Conservation (phyloP, 371 early-diverging fungal species). For the Rhizopus microsporus region DNA sequence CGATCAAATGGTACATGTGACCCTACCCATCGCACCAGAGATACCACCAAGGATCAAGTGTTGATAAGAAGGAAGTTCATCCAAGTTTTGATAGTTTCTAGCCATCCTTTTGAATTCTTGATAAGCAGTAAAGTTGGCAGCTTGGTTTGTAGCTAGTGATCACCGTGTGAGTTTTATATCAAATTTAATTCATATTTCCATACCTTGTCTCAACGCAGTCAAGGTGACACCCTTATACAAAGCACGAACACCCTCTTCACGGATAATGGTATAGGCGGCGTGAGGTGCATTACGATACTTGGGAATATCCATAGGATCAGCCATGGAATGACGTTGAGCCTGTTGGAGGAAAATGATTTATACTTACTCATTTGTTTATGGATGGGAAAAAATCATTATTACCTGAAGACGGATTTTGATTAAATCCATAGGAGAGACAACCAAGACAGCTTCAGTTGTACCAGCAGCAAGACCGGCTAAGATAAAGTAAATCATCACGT, state of each 20-base stretch:
- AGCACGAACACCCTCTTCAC: constrained; percentile 90
- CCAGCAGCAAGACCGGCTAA: constrained; percentile 95
- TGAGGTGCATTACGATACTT: constrained; percentile 96
- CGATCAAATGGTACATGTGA: constrained; percentile 2
- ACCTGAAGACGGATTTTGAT: constrained; percentile 94
- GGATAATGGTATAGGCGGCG: constrained; percentile 88
- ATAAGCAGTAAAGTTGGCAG: constrained; percentile 97
- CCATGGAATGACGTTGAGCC: constrained; percentile 94
- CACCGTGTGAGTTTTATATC: neutral
- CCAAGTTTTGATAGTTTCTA: constrained; percentile 67
- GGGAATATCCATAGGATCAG: constrained; percentile 95
- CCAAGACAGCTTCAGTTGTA: constrained; percentile 92
- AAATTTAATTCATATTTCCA: neutral
- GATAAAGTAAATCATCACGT: neutral
- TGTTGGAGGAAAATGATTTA: neutral
- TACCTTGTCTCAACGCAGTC: constrained; percentile 93
- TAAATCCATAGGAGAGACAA: constrained; percentile 98
- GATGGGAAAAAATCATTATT: constrained; percentile 5
- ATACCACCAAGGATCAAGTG: constrained; percentile 89
- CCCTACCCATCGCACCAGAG: constrained; percentile 89
- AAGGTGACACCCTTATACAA: constrained; percentile 94
- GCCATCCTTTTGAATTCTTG: constrained; percentile 83
- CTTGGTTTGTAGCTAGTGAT: constrained; percentile 94
- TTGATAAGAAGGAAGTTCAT: constrained; percentile 92
- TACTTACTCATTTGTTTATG: neutral